Evolutionary conservation across 2,329 filamentous ascomycete genomes (phyloP), one percentile per base, ranked within the genome.

Genomic region (Neofusicoccum cordaticola): DNA sequence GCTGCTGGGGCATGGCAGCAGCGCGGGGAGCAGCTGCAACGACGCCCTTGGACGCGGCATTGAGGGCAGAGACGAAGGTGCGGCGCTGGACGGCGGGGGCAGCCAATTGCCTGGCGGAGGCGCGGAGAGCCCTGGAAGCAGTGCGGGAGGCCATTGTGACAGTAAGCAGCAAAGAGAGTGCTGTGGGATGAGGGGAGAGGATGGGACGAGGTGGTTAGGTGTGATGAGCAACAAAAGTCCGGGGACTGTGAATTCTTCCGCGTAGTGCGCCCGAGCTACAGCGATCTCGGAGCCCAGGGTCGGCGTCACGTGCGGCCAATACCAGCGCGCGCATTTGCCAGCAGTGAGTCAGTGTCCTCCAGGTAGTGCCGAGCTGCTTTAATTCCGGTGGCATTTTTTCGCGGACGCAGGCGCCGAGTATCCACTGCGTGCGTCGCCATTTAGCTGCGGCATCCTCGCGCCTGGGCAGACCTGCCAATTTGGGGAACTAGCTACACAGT

Each of bases 131-230:
- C 79, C 84, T 82, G 77, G 80, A 80, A 85, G 83, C 92, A 84
- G 82, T 87, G 82, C 90, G 86, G 75, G 90, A 91, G 79, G 91
- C 90, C 91, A 94, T 93, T 83, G 79, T 86, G 80, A 80, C 35
- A 50, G 71, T 72, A 71, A 15, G 42, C 56, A 60, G 70, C 72
- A 69, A 73, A 70, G 70, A 63, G 65, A 60, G 67, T 58, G 64
- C 56, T 45, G 13, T 31, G 56, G 41, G 65, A 63, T 48, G 69
- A 67, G 52, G 63, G 48, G 65, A 52, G 60, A 66, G 64, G 65
- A 57, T 65, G 68, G 69, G 69, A 69, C 67, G 68, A 68, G 62
- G 56, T 53, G 52, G 57, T 39, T 47, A 51, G 42, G 42, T 47
- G 35, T 51, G 42, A 48, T 58, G 62, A 57, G 47, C 52, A 64